phyloP scores from a whole-genome alignment of 108 stramenopile species.

The Pseudonitzschia delicatissima region DNA sequence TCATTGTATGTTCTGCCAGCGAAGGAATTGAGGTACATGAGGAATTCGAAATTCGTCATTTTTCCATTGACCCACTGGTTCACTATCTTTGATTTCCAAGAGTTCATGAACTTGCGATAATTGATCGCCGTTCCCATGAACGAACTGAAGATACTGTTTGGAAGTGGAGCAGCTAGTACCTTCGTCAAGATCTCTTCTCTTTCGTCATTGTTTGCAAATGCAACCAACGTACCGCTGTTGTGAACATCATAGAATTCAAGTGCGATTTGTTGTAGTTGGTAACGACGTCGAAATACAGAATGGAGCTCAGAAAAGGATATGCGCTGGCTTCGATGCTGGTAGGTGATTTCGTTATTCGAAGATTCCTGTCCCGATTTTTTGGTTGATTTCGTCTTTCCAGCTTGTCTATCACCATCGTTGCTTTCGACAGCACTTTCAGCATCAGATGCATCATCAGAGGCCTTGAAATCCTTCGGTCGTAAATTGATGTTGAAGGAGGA shows the following conservation, averaged over 20 bases:
- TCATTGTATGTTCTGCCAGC: conserved; percentile 97
- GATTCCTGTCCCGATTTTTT: conserved; percentile 25
- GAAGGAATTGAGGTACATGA: conserved; percentile 96
- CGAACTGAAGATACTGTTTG: conserved; percentile 80
- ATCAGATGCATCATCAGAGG: conserved; percentile 27
- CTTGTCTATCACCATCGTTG: conserved; percentile 21
- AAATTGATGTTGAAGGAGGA: conserved; percentile 78
- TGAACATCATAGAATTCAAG: conserved; percentile 92
- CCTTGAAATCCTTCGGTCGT: conserved; percentile 51
- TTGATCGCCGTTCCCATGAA: conserved; percentile 67
- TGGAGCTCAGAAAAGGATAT: conserved; percentile 78
- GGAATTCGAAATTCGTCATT: conserved; percentile 97
- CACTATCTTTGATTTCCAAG: conserved; percentile 73
- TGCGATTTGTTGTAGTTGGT: conserved; percentile 91
- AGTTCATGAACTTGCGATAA: conserved; percentile 88
- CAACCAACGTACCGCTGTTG: conserved; percentile 72
- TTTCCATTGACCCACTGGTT: conserved; percentile 83
- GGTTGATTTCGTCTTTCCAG: conserved; percentile 36
- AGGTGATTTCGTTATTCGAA: conserved; percentile 61
- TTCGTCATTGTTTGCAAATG: conserved; percentile 61
- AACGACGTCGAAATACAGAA: conserved; percentile 85
- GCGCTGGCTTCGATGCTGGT: conserved; percentile 84
- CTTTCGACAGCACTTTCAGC: conserved; percentile 23
- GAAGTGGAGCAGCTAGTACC: conserved; percentile 64
- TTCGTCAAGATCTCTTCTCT: conserved; percentile 79